Conservation (phyloP, 345 rosid genomes). For the Euphorbia tirucalli region DNA sequence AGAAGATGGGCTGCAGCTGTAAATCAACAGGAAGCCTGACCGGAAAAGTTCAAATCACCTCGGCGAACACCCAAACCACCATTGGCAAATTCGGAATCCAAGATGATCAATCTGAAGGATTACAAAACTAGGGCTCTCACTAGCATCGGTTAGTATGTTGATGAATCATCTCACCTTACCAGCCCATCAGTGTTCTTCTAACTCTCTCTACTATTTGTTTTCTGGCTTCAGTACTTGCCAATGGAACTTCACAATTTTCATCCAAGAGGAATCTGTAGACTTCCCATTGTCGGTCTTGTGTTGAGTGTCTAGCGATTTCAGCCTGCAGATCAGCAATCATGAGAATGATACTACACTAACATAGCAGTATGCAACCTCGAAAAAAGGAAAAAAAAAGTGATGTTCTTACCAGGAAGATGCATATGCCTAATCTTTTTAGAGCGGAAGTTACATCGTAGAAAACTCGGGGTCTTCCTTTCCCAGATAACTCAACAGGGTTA, state of each 20-base stretch:
- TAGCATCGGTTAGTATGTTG: no score
- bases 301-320: slow-evolving; percentile 29
- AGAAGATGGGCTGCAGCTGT: background rate
- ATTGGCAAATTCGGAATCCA: background rate
- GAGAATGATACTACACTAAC: background rate
- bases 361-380: background rate
- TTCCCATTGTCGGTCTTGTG: slow-evolving; percentile 29
- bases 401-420: slow-evolving; percentile 24
- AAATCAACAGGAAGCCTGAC: background rate
- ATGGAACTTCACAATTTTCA: slow-evolving; percentile 20
- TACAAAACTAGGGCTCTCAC: background rate
- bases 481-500: slow-evolving; percentile 30
- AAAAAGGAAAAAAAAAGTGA: background rate
- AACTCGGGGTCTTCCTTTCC: slow-evolving; percentile 33
- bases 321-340: slow-evolving; percentile 11
- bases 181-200: slow-evolving; percentile 26
- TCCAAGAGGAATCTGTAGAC: slow-evolving; percentile 32
- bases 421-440: slow-evolving; percentile 25
- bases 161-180: slow-evolving; percentile 15
- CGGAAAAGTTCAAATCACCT: no score
- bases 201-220: slow-evolving; percentile 23
- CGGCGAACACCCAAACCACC: background rate
- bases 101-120: background rate
- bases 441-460: slow-evolving; percentile 28
- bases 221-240: slow-evolving; percentile 15